Percentiles rank a stretch among this genome's conserved stretches.
Evolutionary conservation across 192 early-diverging fungal genomes (phyloP).

Genomic region (Glomus cerebriforme): DNA sequence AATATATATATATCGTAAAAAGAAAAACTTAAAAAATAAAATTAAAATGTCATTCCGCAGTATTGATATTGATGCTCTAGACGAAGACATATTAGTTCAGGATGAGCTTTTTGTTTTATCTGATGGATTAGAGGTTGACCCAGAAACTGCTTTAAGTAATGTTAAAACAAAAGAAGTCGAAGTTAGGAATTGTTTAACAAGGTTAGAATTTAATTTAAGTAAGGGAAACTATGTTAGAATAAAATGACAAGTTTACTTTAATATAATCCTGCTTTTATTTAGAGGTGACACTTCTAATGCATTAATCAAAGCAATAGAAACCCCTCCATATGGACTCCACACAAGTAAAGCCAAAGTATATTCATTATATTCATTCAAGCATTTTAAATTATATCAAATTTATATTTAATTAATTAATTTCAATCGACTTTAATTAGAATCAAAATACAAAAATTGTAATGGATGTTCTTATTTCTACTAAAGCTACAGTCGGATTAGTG

Average conservation of each 20-base stretch:
- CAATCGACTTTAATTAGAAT: constrained; percentile 49
- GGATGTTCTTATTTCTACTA: constrained; percentile 76
- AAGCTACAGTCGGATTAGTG: constrained; percentile 60
- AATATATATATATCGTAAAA: too few relatives aligned
- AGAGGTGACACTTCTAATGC: too few relatives aligned
- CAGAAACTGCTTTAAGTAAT: not conserved
- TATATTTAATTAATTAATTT: not conserved
- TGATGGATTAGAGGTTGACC: constrained; percentile 16
- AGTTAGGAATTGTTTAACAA: constrained; percentile 54
- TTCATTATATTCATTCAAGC: too few relatives aligned
- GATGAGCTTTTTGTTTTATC: constrained; percentile 45
- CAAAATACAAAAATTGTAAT: constrained; percentile 77
- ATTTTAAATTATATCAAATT: too few relatives aligned
- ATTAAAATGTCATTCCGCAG: too few relatives aligned
- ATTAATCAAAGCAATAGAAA: constrained; percentile 59
- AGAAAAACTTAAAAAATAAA: too few relatives aligned
- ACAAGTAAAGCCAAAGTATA: constrained; percentile 65
- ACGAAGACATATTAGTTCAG: constrained; percentile 56
- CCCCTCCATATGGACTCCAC: constrained; percentile 72
- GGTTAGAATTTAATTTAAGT: not conserved
- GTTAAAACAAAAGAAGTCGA: too few relatives aligned
- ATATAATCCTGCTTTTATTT: constrained; percentile 37
- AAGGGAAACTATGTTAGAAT: not conserved
- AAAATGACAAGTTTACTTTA: too few relatives aligned
- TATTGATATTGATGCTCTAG: too few relatives aligned